Conservation (phyloP, 371 early-diverging fungal species). For the Apophysomyces elegans region DNA sequence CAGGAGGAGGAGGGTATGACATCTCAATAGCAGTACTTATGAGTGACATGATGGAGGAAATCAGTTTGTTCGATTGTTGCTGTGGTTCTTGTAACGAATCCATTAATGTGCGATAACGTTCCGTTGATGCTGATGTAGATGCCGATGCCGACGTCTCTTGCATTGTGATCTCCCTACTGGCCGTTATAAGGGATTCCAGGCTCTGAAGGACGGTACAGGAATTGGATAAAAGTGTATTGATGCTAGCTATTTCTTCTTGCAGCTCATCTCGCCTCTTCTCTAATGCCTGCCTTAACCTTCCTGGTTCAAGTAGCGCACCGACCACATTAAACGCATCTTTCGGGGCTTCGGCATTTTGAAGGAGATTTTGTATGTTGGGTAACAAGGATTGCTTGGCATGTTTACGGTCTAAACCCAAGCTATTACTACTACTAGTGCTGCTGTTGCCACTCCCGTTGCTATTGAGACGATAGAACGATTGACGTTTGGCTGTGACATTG, state of each 20-base stretch:
- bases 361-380: conserved; percentile 3
- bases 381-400: background rate
- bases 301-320: conserved; percentile 31
- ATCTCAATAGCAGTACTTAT: background rate
- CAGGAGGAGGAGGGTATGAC: background rate
- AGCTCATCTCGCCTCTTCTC: conserved; percentile 34
- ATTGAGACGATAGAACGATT: conserved; percentile 4
- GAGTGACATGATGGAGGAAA: background rate
- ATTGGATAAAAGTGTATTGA: conserved; percentile 36
- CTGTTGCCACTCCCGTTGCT: conserved; percentile 7
- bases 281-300: conserved; percentile 26
- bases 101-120: conserved; percentile 1
- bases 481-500: conserved; percentile 5
- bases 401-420: conserved; percentile 3
- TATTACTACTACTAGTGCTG: conserved; percentile 6
- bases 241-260: conserved; percentile 37
- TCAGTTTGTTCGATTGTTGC: background rate
- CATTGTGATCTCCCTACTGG: conserved; percentile 5
- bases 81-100: background rate
- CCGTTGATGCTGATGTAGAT: background rate
- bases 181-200: conserved; percentile 33
- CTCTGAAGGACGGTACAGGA: conserved; percentile 38
- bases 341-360: conserved; percentile 5
- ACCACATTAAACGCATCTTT: conserved; percentile 13
- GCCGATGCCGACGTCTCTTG: background rate